These are phyloP conservation scores for Linum trigynum DNA, from an alignment of 345 rosid species.

Conservation along the genomic window DNA sequence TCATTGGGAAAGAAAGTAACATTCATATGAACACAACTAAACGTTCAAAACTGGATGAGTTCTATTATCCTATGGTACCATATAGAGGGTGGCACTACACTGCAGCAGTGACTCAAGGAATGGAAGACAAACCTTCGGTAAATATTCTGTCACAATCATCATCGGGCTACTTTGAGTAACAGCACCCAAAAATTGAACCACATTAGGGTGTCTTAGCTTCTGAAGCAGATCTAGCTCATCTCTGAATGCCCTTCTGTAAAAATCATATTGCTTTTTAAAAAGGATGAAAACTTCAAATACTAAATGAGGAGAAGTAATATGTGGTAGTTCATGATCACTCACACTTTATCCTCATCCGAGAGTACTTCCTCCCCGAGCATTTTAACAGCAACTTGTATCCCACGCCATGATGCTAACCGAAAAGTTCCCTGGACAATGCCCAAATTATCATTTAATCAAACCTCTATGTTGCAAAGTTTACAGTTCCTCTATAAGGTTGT, in stretches of 20 bases:
- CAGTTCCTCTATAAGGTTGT: neutral
- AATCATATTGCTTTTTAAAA: constrained; percentile 10
- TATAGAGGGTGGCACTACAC: neutral
- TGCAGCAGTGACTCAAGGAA: constrained; percentile 4
- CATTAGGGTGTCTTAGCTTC: constrained; percentile 91
- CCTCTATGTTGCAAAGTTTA: neutral
- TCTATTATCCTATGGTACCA: neutral
- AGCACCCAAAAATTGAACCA: constrained; percentile 94
- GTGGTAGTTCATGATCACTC: constrained; percentile 22
- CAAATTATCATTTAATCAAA: too few species aligned
- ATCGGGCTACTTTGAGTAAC: constrained; percentile 93
- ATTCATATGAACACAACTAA: neutral
- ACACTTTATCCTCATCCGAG: constrained; percentile 79
- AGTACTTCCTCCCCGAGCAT: constrained; percentile 67
- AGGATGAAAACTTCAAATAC: neutral
- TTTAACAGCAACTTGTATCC: constrained; percentile 89
- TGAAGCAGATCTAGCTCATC: constrained; percentile 94
- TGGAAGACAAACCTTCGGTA: constrained; percentile 52
- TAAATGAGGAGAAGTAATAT: neutral
- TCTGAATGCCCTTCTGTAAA: constrained; percentile 58
- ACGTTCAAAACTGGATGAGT: neutral
- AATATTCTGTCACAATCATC: constrained; percentile 95
- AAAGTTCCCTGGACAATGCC: constrained; percentile 59
- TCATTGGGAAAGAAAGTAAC: too few species aligned
- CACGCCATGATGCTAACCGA: constrained; percentile 75